Base-by-base conservation (phyloP, 768 basidiomycete genomes). In the Leccinum olivaceopallidum region DNA sequence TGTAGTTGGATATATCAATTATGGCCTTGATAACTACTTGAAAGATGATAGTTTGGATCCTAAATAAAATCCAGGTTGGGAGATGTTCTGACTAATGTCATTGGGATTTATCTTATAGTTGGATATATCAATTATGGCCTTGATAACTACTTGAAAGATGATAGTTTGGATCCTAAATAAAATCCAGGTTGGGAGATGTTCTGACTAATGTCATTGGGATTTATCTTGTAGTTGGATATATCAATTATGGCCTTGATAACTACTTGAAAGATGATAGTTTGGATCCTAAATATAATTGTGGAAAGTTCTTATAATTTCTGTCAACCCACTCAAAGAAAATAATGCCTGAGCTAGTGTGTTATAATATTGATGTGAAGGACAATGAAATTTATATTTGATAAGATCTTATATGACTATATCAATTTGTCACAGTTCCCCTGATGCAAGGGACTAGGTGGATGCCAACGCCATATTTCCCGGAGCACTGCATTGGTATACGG, bases 401-500 rank as follows among this genome's bases (percentile, higher is more conserved):
- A 16, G 14, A 2, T 18, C 4, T 16, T 42, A 42, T 42, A 42
- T 42, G 16, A 42, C 14, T 42, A 42, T 42, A 42, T 42, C 39
- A 1, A 14, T 42, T 42, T 42, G 14, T 42, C 39, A 42, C 39
- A 42, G 39, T 14, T 42, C 4, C 39, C 39, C 39, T 42, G 39
- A 42, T 90, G 24, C 50, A 65, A 39, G 12, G 61, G 66, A 49
- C 28, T 54, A 26, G 58, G 20, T 1, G 64, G 59, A 20, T 57
- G 62, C 73, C 67, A 73, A 50, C 72, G 63, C 47, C 67, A 20
- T 7, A 68, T 12, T 53, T 74, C 73, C 37, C 64, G 67, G 24
- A 67, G 58, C 14, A 74, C 30, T 0, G 70, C 69, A 5, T 70
- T 63, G 5, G 71, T 24, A 55, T 71, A 74, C 7, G 73, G 73